phyloP scores from a whole-genome alignment of 129 eudicot species.

The Ambrosia trifida region DNA sequence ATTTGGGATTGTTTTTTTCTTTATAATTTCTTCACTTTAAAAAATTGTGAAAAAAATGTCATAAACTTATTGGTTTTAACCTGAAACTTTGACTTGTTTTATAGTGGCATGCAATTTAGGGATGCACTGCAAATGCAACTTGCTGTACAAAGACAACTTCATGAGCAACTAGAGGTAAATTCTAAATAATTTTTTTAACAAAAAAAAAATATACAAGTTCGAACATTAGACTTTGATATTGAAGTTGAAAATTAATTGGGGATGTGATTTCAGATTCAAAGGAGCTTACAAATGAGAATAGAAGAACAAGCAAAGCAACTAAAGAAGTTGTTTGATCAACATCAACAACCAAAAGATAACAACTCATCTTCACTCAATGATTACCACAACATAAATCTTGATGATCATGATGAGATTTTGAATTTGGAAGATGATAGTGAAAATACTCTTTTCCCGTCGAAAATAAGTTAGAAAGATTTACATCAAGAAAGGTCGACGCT shows the following conservation, averaged over 20 bases:
- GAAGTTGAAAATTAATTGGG: background rate
- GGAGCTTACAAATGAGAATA: conserved; percentile 70
- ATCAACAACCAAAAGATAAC: conserved; percentile 55
- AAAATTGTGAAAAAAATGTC: background rate
- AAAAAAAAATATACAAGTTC: background rate
- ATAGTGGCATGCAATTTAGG: conserved; percentile 63
- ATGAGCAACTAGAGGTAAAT: conserved; percentile 78
- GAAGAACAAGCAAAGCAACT: conserved; percentile 84
- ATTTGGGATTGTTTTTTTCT: background rate
- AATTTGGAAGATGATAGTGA: conserved; percentile 44
- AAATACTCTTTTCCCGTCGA: conserved; percentile 39
- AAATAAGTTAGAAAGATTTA: conserved; percentile 44
- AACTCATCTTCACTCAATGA: conserved; percentile 33
- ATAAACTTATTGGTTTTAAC: background rate
- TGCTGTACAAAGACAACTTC: conserved; percentile 84
- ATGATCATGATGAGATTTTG: conserved; percentile 32
- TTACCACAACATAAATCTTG: conserved; percentile 28
- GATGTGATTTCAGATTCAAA: conserved; percentile 49
- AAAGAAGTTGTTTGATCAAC: conserved; percentile 71
- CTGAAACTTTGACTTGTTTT: conserved; percentile 1
- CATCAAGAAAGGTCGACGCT: conserved; percentile 18
- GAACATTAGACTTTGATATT: background rate
- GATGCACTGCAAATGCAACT: conserved; percentile 83
- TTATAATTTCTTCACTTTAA: background rate
- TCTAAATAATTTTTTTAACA: background rate